phyloP scores from a whole-genome alignment of 192 early-diverging fungal genomes.

The Borealophlyctis nickersoniae region DNA sequence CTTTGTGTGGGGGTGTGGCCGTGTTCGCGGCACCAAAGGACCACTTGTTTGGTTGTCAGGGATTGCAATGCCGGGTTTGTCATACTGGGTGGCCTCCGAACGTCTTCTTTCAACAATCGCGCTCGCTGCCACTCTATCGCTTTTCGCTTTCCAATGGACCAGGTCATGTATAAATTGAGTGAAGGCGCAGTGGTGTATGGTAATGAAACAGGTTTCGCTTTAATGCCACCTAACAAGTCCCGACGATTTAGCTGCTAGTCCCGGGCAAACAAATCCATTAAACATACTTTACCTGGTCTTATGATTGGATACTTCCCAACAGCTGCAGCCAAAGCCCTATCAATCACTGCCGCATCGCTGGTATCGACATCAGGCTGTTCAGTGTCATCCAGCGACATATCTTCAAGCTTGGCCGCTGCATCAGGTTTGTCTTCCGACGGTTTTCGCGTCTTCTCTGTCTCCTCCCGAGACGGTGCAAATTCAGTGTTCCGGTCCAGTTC shows the following conservation, averaged over 20 bases:
- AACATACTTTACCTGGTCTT: conserved; percentile 3
- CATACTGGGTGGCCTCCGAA: conserved; percentile 14
- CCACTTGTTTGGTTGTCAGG: conserved; percentile 40
- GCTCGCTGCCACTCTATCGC: conserved; percentile 54
- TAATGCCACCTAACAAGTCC: not conserved
- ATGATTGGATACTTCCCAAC: conserved; percentile 20
- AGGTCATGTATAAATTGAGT: conserved; percentile 32
- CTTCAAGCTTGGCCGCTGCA: not conserved
- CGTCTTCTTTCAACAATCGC: conserved; percentile 25
- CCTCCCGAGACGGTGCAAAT: conserved; percentile 39
- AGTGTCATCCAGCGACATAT: not conserved
- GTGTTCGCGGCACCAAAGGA: conserved; percentile 45
- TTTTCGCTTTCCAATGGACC: conserved; percentile 46
- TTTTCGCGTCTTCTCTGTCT: conserved; percentile 4
- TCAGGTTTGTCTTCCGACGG: conserved; percentile 3
- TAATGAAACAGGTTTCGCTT: conserved; percentile 11
- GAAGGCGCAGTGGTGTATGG: conserved; percentile 43
- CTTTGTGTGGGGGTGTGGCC: conserved; percentile 37
- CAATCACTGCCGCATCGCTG: not conserved
- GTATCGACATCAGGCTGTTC: not conserved
- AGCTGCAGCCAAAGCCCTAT: conserved; percentile 11
- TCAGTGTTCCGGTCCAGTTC: conserved; percentile 80
- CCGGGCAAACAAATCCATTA: not conserved
- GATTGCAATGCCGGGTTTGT: conserved; percentile 13
- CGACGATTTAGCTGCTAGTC: not conserved